Percentiles rank a stretch among this genome's conserved stretches.
phyloP scores from a whole-genome alignment of 1,139 yeast species.

The Meyerozyma carpophila region DNA sequence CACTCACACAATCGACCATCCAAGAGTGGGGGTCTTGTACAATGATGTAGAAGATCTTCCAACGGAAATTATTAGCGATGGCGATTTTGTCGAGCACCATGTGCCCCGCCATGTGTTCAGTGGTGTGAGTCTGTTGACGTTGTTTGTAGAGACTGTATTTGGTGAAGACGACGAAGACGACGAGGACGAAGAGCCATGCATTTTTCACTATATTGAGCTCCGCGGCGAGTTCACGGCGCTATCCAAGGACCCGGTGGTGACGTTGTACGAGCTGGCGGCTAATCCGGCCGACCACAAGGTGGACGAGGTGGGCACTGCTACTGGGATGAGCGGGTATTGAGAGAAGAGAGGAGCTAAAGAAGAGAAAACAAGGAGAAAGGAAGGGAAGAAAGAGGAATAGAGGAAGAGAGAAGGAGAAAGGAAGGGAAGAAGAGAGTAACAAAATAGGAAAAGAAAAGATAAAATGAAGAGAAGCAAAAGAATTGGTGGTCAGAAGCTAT shows the following conservation, averaged over 20 bases:
- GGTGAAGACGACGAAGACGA: conserved; percentile 39
- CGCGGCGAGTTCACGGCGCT: conserved; percentile 73
- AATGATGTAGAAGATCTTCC: conserved; percentile 34
- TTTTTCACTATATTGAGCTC: conserved; percentile 67
- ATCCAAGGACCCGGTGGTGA: conserved; percentile 61
- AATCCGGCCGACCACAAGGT: conserved; percentile 81
- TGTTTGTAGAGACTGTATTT: conserved; percentile 64
- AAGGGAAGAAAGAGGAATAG: conserved; percentile 2
- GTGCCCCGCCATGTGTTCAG: conserved; percentile 73
- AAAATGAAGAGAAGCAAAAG: neutral
- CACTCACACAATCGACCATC: conserved; percentile 54
- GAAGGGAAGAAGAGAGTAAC: no score
- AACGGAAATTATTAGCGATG: conserved; percentile 25
- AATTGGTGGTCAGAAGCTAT: neutral
- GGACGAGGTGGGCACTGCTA: neutral
- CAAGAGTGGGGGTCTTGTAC: conserved; percentile 47
- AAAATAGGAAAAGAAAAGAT: neutral
- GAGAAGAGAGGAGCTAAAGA: neutral
- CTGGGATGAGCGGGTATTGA: neutral
- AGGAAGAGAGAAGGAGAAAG: conserved; percentile 1
- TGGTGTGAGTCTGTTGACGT: conserved; percentile 60
- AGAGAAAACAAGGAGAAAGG: conserved; percentile 1
- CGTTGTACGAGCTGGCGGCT: conserved; percentile 86
- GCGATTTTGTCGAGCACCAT: conserved; percentile 75
- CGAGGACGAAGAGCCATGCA: conserved; percentile 51